Conservation (phyloP, 2,329 filamentous ascomycete species). For the Trichoderma asperellum region DNA sequence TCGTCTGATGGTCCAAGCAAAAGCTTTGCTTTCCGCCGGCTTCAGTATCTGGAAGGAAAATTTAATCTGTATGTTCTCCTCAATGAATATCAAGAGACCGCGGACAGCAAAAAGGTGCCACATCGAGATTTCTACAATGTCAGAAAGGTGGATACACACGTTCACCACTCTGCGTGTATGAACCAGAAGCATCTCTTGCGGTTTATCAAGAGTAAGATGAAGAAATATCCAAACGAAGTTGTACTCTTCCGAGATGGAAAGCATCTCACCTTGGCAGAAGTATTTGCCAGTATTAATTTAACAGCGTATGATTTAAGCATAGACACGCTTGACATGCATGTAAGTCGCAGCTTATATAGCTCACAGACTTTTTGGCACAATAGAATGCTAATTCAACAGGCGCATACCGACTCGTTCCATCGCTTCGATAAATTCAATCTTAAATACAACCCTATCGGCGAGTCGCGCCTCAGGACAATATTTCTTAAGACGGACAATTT, state of each 20-base stretch:
- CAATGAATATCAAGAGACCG: slow-evolving; percentile 97
- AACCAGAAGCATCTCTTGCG: slow-evolving; percentile 98
- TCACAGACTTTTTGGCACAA: slow-evolving; percentile 78
- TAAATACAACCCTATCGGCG: slow-evolving; percentile 97
- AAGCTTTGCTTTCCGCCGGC: slow-evolving; percentile 90
- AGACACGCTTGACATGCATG: slow-evolving; percentile 98
- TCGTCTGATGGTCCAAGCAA: slow-evolving; percentile 96
- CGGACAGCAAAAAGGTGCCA: slow-evolving; percentile 95
- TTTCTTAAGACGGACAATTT: slow-evolving; percentile 99
- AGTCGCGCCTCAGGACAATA: slow-evolving; percentile 94
- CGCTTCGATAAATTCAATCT: slow-evolving; percentile 99
- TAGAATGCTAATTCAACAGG: slow-evolving; percentile 50
- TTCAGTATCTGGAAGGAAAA: slow-evolving; percentile 95
- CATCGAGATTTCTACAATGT: slow-evolving; percentile 99
- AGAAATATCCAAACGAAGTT: slow-evolving; percentile 92
- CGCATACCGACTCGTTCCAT: slow-evolving; percentile 97
- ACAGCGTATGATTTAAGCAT: slow-evolving; percentile 98
- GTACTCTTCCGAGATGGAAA: slow-evolving; percentile 92
- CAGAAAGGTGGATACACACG: slow-evolving; percentile 96
- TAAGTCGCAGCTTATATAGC: slow-evolving; percentile 59
- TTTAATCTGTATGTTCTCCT: slow-evolving; percentile 92
- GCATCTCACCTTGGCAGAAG: slow-evolving; percentile 85
- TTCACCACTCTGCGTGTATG: slow-evolving; percentile 99
- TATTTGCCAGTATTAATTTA: slow-evolving; percentile 96
- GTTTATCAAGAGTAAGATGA: slow-evolving; percentile 99